phyloP scores from a whole-genome alignment of 31 red algal species.

The Asparagopsis taxiformis region DNA sequence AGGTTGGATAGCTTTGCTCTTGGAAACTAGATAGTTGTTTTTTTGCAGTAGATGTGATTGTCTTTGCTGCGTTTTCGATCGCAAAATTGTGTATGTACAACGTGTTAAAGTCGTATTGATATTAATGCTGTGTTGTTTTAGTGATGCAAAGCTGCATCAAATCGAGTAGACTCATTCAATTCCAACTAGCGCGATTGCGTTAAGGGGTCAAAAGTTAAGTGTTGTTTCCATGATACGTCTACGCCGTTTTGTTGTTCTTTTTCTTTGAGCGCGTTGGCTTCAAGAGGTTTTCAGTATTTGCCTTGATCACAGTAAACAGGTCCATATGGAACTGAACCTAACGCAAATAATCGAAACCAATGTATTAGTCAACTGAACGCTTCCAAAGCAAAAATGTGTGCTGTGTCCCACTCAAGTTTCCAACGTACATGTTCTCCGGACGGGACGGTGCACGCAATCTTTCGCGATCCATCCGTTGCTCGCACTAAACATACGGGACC shows the following conservation, averaged over 20 bases:
- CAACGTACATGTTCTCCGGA: conserved; percentile 39
- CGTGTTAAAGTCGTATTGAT: no score
- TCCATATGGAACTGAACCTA: conserved; percentile 73
- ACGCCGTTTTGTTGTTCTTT: conserved; percentile 20
- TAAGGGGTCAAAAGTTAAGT: no score
- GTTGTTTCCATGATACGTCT: no score
- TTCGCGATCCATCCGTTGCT: conserved; percentile 68
- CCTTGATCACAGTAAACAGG: conserved; percentile 72
- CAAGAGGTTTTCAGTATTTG: conserved; percentile 41
- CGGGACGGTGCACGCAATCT: conserved; percentile 61
- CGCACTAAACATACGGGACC: conserved; percentile 63
- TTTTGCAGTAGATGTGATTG: no score
- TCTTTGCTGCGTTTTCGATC: no score
- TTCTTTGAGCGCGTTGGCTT: conserved; percentile 55
- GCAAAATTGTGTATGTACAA: no score
- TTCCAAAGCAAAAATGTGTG: neutral
- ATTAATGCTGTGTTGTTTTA: no score
- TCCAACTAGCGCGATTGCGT: no score
- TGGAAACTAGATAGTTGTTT: conserved; percentile 16
- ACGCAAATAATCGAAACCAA: no score
- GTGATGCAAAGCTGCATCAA: no score
- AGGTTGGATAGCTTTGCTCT: conserved; percentile 18
- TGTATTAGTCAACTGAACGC: neutral
- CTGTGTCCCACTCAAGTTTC: no score
- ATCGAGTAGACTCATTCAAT: no score